Conservation (phyloP, 202 grass and related monocot genomes). For the Setaria viridis region DNA sequence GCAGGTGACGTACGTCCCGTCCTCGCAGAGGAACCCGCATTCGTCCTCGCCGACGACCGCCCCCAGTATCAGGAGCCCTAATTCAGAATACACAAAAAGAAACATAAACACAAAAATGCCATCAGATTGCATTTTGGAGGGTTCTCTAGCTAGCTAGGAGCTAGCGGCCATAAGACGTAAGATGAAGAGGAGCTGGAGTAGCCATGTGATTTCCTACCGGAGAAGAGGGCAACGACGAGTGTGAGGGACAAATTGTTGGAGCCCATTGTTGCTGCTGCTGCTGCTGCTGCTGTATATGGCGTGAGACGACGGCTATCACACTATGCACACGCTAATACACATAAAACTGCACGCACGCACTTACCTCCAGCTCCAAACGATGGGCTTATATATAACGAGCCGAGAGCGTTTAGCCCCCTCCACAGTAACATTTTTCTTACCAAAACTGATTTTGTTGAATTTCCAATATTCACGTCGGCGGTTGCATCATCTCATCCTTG, state of each 20-base stretch:
- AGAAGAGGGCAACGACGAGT: slow-evolving; percentile 13
- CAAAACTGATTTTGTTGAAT: neutral
- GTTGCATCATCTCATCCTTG: neutral
- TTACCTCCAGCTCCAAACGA: neutral
- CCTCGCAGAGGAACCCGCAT: slow-evolving; percentile 11
- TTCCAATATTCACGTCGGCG: neutral
- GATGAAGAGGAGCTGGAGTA: too few species aligned
- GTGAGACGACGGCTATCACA: too few species aligned
- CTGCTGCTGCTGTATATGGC: too few species aligned
- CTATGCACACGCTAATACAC: too few species aligned
- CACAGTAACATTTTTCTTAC: too few species aligned
- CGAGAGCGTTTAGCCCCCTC: neutral
- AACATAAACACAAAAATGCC: too few species aligned
- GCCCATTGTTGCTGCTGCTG: neutral
- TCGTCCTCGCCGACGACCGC: neutral
- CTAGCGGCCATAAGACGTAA: too few species aligned
- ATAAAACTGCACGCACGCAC: too few species aligned
- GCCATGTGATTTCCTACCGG: neutral
- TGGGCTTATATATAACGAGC: neutral
- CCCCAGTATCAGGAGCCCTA: neutral
- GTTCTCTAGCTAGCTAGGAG: neutral
- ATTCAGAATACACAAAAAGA: neutral
- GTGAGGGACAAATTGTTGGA: slow-evolving; percentile 17
- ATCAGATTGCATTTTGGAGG: too few species aligned
- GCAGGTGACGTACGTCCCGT: slow-evolving; percentile 15